phyloP scores from a whole-genome alignment of 306 rosid genomes.

The Clitoria ternatea region DNA sequence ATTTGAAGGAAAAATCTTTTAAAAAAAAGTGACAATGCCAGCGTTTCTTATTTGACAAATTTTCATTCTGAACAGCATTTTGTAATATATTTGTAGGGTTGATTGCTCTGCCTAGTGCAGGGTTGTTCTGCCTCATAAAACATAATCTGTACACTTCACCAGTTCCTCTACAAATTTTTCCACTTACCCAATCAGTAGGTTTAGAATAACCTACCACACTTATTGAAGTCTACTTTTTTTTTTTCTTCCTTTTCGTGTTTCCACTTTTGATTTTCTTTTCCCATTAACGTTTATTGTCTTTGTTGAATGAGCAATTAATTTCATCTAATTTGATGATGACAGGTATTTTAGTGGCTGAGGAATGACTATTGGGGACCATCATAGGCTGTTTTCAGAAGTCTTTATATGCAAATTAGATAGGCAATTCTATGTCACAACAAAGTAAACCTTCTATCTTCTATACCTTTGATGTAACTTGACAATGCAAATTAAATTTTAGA shows the following conservation, averaged over 20 bases:
- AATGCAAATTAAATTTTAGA: not conserved
- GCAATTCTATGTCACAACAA: constrained; percentile 31
- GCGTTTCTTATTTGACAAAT: not conserved
- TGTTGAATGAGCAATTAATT: not conserved
- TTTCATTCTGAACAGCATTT: not conserved
- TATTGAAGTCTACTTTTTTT: not conserved
- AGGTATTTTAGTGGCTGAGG: not conserved
- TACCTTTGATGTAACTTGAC: constrained; percentile 14
- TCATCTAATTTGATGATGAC: not conserved
- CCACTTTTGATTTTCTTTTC: no score
- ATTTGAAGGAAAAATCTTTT: no score
- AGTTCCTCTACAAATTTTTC: not conserved
- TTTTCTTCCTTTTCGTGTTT: no score
- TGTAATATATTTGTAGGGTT: not conserved
- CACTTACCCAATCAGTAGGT: constrained; percentile 13
- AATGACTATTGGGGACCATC: constrained; percentile 28
- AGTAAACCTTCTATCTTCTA: constrained; percentile 17
- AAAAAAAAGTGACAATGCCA: no score
- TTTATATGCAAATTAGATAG: constrained; percentile 25
- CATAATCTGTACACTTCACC: not conserved
- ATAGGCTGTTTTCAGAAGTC: constrained; percentile 12
- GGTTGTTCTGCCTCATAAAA: constrained; percentile 1
- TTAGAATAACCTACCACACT: constrained; percentile 17
- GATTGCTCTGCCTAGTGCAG: not conserved
- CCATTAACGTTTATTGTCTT: not conserved